A percentile compares a stretch with the other conserved stretches of the same genome.
Conservation (phyloP, 768 basidiomycete genomes). For the Candolleomyces aberdarensis region DNA sequence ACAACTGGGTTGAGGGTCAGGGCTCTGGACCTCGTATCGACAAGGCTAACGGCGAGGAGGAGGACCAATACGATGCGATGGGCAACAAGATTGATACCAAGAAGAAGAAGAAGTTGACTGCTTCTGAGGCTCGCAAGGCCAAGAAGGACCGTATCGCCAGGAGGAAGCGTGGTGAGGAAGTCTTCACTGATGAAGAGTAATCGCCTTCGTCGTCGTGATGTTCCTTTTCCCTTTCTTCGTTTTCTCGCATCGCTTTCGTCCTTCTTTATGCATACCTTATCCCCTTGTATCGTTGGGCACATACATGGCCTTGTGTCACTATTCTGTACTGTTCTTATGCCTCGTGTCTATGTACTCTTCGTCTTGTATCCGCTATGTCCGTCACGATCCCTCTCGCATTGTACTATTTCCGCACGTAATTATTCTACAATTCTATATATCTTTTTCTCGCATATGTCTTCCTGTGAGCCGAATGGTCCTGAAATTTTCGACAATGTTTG, state of each 20-base stretch:
- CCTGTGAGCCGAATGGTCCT: not conserved
- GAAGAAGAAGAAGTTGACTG: conserved; percentile 84
- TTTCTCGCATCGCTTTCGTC: conserved; percentile 7
- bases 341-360: not conserved
- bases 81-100: conserved; percentile 91
- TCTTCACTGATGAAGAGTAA: conserved; percentile 61
- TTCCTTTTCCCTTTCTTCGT: conserved; percentile 6
- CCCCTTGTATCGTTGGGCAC: conserved; percentile 1
- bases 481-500: not conserved
- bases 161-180: conserved; percentile 83
- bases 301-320: not conserved
- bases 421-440: not conserved
- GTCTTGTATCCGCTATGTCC: not conserved
- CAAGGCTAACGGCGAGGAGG: conserved; percentile 89
- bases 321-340: not conserved
- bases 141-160: conserved; percentile 97
- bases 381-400: conserved; percentile 1
- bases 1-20: conserved; percentile 99
- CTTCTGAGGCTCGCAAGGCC: conserved; percentile 80
- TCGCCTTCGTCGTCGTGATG: conserved; percentile 9
- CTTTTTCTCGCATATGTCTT: not conserved
- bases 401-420: conserved; percentile 6
- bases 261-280: conserved; percentile 3
- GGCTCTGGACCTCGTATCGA: conserved; percentile 94
- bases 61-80: conserved; percentile 93